Base-by-base conservation (phyloP, 202 grass and related monocot genomes). In the Carex sylvatica region DNA sequence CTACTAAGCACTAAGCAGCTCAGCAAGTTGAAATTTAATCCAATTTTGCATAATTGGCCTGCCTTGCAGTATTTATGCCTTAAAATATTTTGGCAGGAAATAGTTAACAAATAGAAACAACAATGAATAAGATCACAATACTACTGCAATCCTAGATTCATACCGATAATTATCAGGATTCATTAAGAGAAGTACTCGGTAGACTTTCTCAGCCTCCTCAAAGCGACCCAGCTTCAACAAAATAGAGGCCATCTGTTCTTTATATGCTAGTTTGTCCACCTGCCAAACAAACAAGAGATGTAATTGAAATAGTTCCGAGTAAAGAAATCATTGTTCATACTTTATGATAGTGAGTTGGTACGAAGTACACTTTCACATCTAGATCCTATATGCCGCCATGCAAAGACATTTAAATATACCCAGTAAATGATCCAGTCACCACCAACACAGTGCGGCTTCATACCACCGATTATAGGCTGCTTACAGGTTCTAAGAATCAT, bases 141-240 rank as follows among this genome's bases (percentile, higher is more conserved):
- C 7, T 62, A 51, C 26, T 51, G 52, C 16, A 77, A 77, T 77
- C 73, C 28, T 33, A 78, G 16, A 35, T 68, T 66, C 82, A 88
- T 86, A 99, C 97, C 89, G 89, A 81, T 99, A 99, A 82, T 99
- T 97, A 84, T 99, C 97, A 81, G 97, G 86, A 92, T 99, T 99
- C 97, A 99, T 99, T 72, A 92, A 96, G 65, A 99, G 97, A 80
- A 99, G 84, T 40, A 88, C 77, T 85, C 87, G 88, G 84, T 97
- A 99, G 83, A 92, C 85, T 81, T 86, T 97, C 84, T 97, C 93
- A 31, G 87, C 90, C 73, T 97, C 89, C 81, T 97, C 91, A 79
- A 94, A 88, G 52, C 55, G 82, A 40, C 87, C 80, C 80, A 97
- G 87, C 83, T 97, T 96, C 79, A 92, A 84, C 74, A 99, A 80